Percentiles rank a stretch among this genome's conserved stretches.
phyloP scores from a whole-genome alignment of 2,329 filamentous ascomycete species.

The Botrytis porri region DNA sequence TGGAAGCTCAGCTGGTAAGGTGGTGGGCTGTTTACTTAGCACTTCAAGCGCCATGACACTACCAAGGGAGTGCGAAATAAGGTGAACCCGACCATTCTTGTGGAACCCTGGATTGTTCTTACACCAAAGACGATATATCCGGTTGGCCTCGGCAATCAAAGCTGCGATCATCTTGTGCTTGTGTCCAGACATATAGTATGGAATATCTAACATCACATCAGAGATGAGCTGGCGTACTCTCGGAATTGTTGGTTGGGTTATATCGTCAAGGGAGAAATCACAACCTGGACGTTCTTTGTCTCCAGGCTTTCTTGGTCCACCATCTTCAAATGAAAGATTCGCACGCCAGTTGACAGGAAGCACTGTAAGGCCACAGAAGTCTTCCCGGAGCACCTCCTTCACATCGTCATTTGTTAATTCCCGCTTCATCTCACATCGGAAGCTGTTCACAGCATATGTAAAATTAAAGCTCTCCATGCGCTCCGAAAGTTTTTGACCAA shows the following conservation, averaged over 20 bases:
- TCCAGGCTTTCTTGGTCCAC: conserved; percentile 56
- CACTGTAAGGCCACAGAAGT: conserved; percentile 89
- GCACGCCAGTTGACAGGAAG: conserved; percentile 93
- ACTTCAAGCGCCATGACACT: conserved; percentile 94
- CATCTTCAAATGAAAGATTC: conserved; percentile 82
- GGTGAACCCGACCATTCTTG: conserved; percentile 77
- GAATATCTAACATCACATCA: conserved; percentile 97
- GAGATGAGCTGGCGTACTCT: conserved; percentile 92
- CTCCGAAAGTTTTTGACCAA: conserved; percentile 94
- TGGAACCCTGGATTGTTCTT: conserved; percentile 86
- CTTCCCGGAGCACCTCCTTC: conserved; percentile 69
- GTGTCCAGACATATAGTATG: conserved; percentile 95
- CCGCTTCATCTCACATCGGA: conserved; percentile 80
- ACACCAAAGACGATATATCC: conserved; percentile 95
- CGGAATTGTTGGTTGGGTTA: conserved; percentile 86
- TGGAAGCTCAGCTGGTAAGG: conserved; percentile 45
- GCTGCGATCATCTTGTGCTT: conserved; percentile 93
- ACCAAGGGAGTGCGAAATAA: conserved; percentile 90
- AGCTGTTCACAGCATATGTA: conserved; percentile 90
- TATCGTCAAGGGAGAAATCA: conserved; percentile 73
- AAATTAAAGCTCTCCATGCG: conserved; percentile 96
- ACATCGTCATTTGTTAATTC: conserved; percentile 74
- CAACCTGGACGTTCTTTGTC: conserved; percentile 56
- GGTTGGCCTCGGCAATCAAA: conserved; percentile 84
- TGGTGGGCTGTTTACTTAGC: conserved; percentile 81